Base-by-base conservation (phyloP, 306 rosid genomes). In the Lotus japonicus region DNA sequence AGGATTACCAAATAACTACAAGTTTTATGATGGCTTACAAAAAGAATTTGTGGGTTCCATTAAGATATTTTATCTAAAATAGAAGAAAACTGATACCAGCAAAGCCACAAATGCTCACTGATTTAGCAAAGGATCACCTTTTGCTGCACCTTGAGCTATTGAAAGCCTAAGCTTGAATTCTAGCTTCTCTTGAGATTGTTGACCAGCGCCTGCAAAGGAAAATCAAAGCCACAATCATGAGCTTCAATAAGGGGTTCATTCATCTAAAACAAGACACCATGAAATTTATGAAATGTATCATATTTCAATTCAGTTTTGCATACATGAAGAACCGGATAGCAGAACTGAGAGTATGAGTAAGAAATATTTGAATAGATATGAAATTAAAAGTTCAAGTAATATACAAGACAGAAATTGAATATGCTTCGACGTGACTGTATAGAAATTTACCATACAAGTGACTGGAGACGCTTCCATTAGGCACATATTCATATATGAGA, bases 51-150 rank as follows among this genome's bases (percentile, higher is more conserved):
- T 33, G 72, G 82, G 80, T 62, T 81, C 80, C 84, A 70, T 77
- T 82, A 72, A 68, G 78, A 69, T 80, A 64, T 72, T 79, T 71
- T 84, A 85, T 82, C 70, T 65, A 82, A 83, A 85, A 84, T 81
- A 86, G 80, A 86, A 80, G 86, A 82, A 89, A 88, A 88, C 79
- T 77, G 92, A 90, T 87, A 85, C 92, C 91, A 85, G 86, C 92
- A 90, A 90, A 90, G 89, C 96, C 89, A 92, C 89, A 87, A 89
- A 92, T 86, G 98, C 96, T 92, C 98, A 92, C 95, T 89, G 98
- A 87, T 87, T 92, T 92, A 83, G 88, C 95, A 87, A 87, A 84
- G 86, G 92, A 89, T 92, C 96, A 92, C 98, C 98, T 92, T 86
- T 92, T 86, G 98, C 98, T 72, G 96, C 98, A 82, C 88, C 92